A percentile compares a stretch with the other conserved stretches of the same genome.
phyloP scores from a whole-genome alignment of 192 early-diverging fungal species.

The Podochytrium sp. region DNA sequence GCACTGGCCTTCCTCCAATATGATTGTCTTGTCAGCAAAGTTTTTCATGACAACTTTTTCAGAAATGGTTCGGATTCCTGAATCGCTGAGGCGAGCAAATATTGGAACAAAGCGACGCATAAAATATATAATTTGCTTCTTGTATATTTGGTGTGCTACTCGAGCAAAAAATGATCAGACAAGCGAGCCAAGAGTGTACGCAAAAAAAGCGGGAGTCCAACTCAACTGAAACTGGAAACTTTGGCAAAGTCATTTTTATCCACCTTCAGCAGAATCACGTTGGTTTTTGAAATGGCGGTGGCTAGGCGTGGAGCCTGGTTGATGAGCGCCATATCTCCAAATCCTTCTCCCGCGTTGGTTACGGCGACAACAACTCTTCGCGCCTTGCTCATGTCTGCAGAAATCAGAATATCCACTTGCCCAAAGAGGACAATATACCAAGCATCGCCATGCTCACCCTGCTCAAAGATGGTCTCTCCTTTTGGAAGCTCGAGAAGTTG shows the following conservation, averaged over 20 bases:
- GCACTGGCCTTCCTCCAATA: not conserved
- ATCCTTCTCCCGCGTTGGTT: not conserved
- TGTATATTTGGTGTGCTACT: not conserved
- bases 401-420: not conserved
- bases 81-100: slow-evolving; percentile 4
- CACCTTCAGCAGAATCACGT: slow-evolving; percentile 12
- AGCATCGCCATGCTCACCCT: slow-evolving; percentile 16
- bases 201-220: not conserved
- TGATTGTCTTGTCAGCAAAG: not conserved
- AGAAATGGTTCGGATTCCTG: slow-evolving; percentile 1
- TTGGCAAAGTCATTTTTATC: slow-evolving; percentile 20
- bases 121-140: slow-evolving; percentile 3
- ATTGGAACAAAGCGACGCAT: slow-evolving; percentile 10
- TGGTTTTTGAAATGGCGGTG: slow-evolving; percentile 4
- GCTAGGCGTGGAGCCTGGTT: slow-evolving; percentile 4
- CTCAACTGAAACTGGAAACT: slow-evolving; percentile 21
- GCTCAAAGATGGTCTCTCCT: not conserved
- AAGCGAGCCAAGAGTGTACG: too few relatives aligned
- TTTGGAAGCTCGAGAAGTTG: slow-evolving; percentile 4
- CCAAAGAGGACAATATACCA: slow-evolving; percentile 25
- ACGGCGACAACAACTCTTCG: not conserved
- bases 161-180: not conserved
- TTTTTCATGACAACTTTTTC: slow-evolving; percentile 2
- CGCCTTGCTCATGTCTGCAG: not conserved
- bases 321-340: slow-evolving; percentile 23